Evolutionary conservation across 257 asterid species (phyloP).

Genomic region (Solanum microdontum): DNA sequence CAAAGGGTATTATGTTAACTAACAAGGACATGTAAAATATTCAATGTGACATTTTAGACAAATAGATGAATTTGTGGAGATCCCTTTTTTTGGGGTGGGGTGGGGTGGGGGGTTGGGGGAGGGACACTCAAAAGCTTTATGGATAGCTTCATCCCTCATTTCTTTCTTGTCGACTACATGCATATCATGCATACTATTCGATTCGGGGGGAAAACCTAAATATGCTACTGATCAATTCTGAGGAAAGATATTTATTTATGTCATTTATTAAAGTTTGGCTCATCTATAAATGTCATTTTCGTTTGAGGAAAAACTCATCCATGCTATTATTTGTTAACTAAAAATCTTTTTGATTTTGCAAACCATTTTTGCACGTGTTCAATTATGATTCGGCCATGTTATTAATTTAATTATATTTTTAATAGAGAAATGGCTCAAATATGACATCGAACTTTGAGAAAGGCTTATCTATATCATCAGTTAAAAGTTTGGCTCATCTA

Average conservation of each 20-base stretch:
- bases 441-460: no score
- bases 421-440: background rate
- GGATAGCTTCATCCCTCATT: background rate
- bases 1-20: slow-evolving; percentile 34
- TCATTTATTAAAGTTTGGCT: background rate
- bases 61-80: background rate
- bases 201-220: background rate
- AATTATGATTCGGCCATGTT: background rate
- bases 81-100: background rate
- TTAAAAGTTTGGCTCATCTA: background rate
- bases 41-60: background rate
- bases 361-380: background rate
- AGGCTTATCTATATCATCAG: background rate
- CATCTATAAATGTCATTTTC: background rate
- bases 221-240: background rate
- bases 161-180: background rate
- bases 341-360: no score
- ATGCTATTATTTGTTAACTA: no score
- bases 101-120: no score
- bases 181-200: background rate
- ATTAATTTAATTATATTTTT: no score
- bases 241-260: background rate
- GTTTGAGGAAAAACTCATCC: background rate
- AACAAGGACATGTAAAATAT: background rate
- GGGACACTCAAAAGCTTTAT: background rate